phyloP scores from a whole-genome alignment of 805 yeast species.

The Priceomyces carsonii region DNA sequence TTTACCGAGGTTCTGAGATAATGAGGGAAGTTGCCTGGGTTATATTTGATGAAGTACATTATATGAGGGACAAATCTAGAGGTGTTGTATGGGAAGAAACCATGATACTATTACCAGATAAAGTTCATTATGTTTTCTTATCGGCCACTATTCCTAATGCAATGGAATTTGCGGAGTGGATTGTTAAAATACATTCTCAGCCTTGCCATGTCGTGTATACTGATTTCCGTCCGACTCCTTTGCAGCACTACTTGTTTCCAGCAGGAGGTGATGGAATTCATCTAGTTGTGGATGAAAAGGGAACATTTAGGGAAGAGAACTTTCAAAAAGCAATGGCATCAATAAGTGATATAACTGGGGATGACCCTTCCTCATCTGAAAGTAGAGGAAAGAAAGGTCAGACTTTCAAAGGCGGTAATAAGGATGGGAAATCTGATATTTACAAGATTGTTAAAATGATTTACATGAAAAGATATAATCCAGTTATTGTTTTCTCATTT shows the following conservation, averaged over 20 bases:
- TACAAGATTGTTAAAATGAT: conserved; percentile 97
- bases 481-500: conserved; percentile 98
- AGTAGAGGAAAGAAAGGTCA: conserved; percentile 75
- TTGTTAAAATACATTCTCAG: conserved; percentile 89
- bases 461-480: conserved; percentile 94
- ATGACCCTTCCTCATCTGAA: conserved; percentile 68
- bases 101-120: conserved; percentile 90
- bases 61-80: conserved; percentile 96
- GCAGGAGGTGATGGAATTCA: conserved; percentile 99
- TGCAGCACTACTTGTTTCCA: conserved; percentile 96
- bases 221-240: conserved; percentile 97
- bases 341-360: conserved; percentile 78
- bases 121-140: conserved; percentile 88
- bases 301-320: conserved; percentile 93
- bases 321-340: conserved; percentile 98
- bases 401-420: conserved; percentile 83
- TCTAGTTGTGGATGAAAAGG: conserved; percentile 95
- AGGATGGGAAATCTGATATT: conserved; percentile 78
- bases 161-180: conserved; percentile 98
- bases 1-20: conserved; percentile 95
- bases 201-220: conserved; percentile 99
- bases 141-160: conserved; percentile 98
- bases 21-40: conserved; percentile 99
- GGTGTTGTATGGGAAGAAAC: conserved; percentile 99
- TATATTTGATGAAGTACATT: conserved; percentile 96